Base-by-base conservation (phyloP, 352 stramenopile species). In the Globisporangium echinulatum region DNA sequence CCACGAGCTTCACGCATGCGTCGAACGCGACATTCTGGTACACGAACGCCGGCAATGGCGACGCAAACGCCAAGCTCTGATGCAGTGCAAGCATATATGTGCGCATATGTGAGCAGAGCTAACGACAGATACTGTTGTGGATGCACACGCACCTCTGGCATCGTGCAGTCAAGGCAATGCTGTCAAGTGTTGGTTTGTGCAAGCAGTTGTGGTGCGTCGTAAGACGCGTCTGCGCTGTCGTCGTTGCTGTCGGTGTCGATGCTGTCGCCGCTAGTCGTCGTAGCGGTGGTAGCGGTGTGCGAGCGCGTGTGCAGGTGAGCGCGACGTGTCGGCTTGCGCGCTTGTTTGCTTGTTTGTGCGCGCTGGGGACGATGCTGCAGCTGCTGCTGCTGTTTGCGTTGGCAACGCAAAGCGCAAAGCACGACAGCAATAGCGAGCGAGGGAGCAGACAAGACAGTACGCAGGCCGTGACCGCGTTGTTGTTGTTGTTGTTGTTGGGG, bases 11-110 rank as follows among this genome's bases (percentile, higher is more conserved):
- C 39, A 90, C 73, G 3, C 56, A 69, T 17, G 72, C 65, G 49
- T 82, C 70, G 59, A 90, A 90, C 42, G 49, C 74, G 49, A 80
- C 70, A 36, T 84, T 75, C 52, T 74, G 75, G 69, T 84, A 90
- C 58, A 87, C 79, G 64, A 77, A 85, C 56, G 81, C 55, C 7
- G 81, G 79, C 61, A 75, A 64, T 58, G 80, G 67, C 59, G 75
- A 68, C 51, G 62, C 66, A 57, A 90, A 88, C 52, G 74, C 72
- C 37, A 90, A 67, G 59, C 64, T 82, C 80, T 90, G 59, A 33
- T n/a, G 40, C 14, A 39, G 13, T 37, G 15, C n/a, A 39, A 37
- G 49, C 42, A 19, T 1, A 40, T 19, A 40, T 9, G 49, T 17
- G n/a, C 44, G 39, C n/a, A 48, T 17, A 13, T 48, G 43, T 17